Evolutionary conservation across 1,284 basidiomycete species (phyloP), one percentile per base, ranked within the genome.

Genomic region (Hymenochaete sp.): DNA sequence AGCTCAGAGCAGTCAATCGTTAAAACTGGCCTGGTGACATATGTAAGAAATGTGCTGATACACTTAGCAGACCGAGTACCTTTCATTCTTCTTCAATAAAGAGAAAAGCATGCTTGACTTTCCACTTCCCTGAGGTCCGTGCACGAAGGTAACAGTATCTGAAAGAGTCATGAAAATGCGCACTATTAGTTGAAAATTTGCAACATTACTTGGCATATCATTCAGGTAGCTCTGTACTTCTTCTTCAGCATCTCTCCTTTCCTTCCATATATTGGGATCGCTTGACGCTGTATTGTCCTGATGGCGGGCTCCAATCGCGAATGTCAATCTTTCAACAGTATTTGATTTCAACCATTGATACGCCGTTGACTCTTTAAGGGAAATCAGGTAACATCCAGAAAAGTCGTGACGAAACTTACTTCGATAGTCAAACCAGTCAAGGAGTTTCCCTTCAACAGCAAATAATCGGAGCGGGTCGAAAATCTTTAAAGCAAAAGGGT

Each of bases 81-180:
- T 74, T 22, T 70, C 66, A 31, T 68, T 67, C 19, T 80, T 71
- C 45, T 74, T 67, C 47, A 91, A 61, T 3, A 88, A 68, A 2
- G 71, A 61, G 5, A 74, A 63, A 2, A 96, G 63, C 63, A 98
- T 72, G 5, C 71, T 71, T 3, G 73, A 73, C 64, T 98, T 98
- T 3, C 95, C 93, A 51, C 85, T 89, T 2, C 95, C 95, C 48
- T 86, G 82, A 0, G 95, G 95, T 1, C 95, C 95, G 39, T 93
- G 84, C 16, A 98, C 65, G 52, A 95, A 86, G n/a, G 79, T 71
- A 26, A 86, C 66, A 2, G 82, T 83, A 19, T 63, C 79, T 81
- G 43, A 27, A 10, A 47, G 39, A n/a, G n/a, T n/a, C n/a, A n/a
- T n/a, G n/a, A n/a, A n/a, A n/a, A n/a, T n/a, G n/a, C 9, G 22